Conservation (phyloP, 192 early-diverging fungal genomes). For the Coemansia furcata region DNA sequence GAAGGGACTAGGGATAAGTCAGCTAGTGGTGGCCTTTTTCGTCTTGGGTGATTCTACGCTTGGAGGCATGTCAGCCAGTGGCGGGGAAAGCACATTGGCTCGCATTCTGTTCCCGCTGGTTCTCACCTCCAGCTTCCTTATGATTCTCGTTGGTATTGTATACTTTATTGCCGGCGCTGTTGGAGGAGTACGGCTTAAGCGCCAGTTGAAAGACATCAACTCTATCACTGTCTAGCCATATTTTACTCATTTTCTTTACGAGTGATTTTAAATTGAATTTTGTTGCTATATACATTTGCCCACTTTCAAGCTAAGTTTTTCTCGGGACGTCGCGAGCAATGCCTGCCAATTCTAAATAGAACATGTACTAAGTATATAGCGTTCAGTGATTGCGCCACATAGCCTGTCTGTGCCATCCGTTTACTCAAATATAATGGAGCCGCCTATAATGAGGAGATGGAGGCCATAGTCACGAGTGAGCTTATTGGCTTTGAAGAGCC, state of each 20-base stretch:
- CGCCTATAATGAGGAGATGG: neutral
- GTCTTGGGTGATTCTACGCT: constrained; percentile 34
- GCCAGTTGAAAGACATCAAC: neutral
- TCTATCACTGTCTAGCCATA: neutral
- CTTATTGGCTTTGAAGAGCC: neutral
- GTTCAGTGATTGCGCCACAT: neutral
- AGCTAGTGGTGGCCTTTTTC: constrained; percentile 34
- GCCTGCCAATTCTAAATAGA: neutral
- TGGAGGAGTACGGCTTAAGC: constrained; percentile 31
- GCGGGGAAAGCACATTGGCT: constrained; percentile 8
- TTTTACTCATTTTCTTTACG: neutral
- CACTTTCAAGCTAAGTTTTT: neutral
- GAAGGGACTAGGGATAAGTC: constrained; percentile 39
- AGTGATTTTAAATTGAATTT: neutral
- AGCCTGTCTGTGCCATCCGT: neutral
- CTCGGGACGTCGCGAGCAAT: neutral
- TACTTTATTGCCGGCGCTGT: constrained; percentile 41
- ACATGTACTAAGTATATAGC: neutral
- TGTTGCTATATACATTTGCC: neutral
- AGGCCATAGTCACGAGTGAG: neutral
- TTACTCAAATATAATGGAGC: neutral
- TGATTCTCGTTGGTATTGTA: constrained; percentile 17
- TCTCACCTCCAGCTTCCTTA: constrained; percentile 18
- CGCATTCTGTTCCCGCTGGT: constrained; percentile 28
- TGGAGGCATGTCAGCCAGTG: constrained; percentile 8